Evolutionary conservation across 1,284 basidiomycete species (phyloP), one percentile per base, ranked within the genome.

Genomic region (Heliocybe sulcata): DNA sequence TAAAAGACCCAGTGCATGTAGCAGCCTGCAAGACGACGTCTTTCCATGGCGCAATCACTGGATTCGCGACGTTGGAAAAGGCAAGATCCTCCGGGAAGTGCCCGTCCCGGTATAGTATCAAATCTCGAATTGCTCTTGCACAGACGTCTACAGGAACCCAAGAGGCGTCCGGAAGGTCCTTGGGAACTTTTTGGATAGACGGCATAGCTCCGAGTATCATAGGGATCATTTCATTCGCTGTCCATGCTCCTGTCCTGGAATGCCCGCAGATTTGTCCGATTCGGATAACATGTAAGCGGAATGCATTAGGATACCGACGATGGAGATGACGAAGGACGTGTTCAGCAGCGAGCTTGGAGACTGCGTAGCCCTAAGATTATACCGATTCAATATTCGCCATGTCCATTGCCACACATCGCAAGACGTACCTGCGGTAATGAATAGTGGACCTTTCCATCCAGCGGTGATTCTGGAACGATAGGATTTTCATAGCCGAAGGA

Each of bases 331-430:
- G 50, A 1, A 65, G 54, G 22, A 59, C 45, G 25, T 62, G 54
- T 26, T 65, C 64, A 4, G 62, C 55, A 35, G 62, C 57, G 51
- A 59, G 56, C 45, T 65, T 65, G 12, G 60, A 57, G 29, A 60
- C 48, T 3, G 59, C 51, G 51, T 65, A 65, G 3, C 64, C 63
- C 56, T 57, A 35, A 59, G 51, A 31, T n/a, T n/a, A n/a, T n/a
- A n/a, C n/a, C n/a, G n/a, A 16, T 19, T 27, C 22, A 33, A 45
- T 23, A 45, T 47, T 23, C 20, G 19, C 31, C 12, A 19, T 9
- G 50, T 42, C 4, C 55, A 56, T 29, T 66, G 56, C 26, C 62
- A 54, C 20, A 35, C n/a, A 35, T 35, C 16, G 9, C 33, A 16
- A 9, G 9, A 35, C 33, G 16, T 9, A 35, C 33, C 33, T 35